A percentile compares a stretch with the other conserved stretches of the same genome.
Conservation (phyloP, 2,329 filamentous ascomycete genomes). For the Scedosporium boydii region DNA sequence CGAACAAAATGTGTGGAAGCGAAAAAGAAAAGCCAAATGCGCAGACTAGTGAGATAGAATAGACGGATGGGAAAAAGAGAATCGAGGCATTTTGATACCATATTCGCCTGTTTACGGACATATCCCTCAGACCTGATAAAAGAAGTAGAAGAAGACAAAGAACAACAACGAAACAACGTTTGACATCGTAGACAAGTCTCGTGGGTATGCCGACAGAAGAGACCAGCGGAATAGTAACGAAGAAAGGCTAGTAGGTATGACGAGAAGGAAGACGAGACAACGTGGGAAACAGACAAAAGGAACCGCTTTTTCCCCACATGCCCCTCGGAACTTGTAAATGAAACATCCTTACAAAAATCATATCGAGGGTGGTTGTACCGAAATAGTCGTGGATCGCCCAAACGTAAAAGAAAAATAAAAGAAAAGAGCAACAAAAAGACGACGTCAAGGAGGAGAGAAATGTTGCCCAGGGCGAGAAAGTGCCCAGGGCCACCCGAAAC, state of each 20-base stretch:
- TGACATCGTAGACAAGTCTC: constrained; percentile 15
- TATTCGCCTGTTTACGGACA: constrained; percentile 8
- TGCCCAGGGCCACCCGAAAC: not conserved
- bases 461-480: no score
- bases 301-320: constrained; percentile 6
- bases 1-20: not conserved
- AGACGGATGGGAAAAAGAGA: constrained; percentile 4
- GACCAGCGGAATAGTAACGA: constrained; percentile 15
- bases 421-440: not conserved
- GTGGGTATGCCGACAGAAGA: constrained; percentile 12
- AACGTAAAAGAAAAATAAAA: constrained; percentile 5
- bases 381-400: constrained; percentile 1
- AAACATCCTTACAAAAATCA: constrained; percentile 1
- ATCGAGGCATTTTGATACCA: constrained; percentile 7
- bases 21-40: not conserved
- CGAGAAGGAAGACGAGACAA: constrained; percentile 13
- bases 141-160: constrained; percentile 10
- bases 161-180: constrained; percentile 17
- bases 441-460: not conserved
- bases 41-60: not conserved
- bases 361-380: not conserved
- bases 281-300: constrained; percentile 10
- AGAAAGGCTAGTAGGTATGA: constrained; percentile 3
- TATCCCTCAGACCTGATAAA: constrained; percentile 15
- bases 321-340: not conserved